Evolutionary conservation across 2,329 filamentous ascomycete species (phyloP), one percentile per base, ranked within the genome.

Genomic region (Corniculantispora saksenae): DNA sequence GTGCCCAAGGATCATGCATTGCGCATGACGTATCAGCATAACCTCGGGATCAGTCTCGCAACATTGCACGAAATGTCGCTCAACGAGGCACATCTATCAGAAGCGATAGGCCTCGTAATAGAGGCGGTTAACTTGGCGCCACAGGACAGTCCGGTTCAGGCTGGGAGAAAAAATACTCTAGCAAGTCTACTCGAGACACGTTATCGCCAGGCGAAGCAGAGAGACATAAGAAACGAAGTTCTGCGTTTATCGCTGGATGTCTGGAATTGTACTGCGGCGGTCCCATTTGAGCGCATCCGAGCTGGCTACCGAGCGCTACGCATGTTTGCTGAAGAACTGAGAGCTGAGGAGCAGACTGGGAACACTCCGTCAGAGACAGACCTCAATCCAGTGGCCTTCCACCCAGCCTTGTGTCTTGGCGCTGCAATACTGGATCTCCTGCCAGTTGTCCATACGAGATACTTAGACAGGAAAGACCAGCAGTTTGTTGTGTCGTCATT

Each of bases 401-500:
- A 61, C 63, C 53, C 25, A 57, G 57, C 47, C 27, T 21, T 58
- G 21, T 4, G 19, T 27, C 63, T 67, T 17, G 63, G 63, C 17
- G 21, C 12, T 27, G 47, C 21, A 17, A 35, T 63, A 23, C 58
- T 67, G 19, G 55, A 67, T 55, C 63, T 67, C 5, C 48, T 67
- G 17, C 66, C 66, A 32, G 35, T 55, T 4, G 55, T 67, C 45
- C 53, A 67, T 63, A 65, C 63, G 23, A 23, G 50, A 17, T 48
- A 53, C 17, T 55, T 67, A 17, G 54, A 63, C 32, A 53, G 55
- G 29, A 66, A 57, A 27, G 64, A 67, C 35, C 63, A 66, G 64
- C 60, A 66, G 47, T 64, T 61, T 35, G 60, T 67, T 9, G 19
- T 64, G 23, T 66, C 64, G 6, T 43, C 64, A n/a, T 67, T 67